Evolutionary conservation across 371 early-diverging fungal genomes (phyloP).

Genomic region (Lichtheimia ornata): DNA sequence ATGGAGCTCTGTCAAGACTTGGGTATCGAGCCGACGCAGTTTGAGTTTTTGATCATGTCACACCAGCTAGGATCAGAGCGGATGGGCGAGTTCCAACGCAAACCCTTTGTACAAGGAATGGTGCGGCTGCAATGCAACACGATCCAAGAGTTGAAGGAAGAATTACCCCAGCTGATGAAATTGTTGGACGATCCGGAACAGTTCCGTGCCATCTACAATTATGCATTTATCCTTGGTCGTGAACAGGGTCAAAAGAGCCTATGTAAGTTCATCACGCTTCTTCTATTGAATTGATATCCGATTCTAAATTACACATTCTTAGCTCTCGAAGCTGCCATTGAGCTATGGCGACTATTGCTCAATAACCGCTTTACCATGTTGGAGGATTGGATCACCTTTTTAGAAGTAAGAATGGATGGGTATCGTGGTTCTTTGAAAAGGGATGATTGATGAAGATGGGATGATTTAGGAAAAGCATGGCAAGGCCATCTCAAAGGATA

Average conservation of each 20-base stretch:
- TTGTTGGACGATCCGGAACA: conserved; percentile 47
- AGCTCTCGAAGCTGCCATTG: conserved; percentile 78
- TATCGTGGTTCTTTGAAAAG: neutral
- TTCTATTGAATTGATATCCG: neutral
- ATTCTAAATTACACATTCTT: neutral
- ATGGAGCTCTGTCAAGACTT: conserved; percentile 71
- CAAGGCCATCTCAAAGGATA: conserved; percentile 82
- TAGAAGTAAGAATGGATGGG: conserved; percentile 41
- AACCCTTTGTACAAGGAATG: conserved; percentile 72
- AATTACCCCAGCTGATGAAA: conserved; percentile 40
- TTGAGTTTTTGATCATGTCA: conserved; percentile 75
- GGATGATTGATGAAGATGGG: neutral
- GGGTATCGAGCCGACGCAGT: conserved; percentile 76
- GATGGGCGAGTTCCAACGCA: conserved; percentile 78
- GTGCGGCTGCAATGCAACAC: conserved; percentile 64
- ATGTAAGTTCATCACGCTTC: conserved; percentile 42
- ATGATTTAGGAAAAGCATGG: conserved; percentile 63
- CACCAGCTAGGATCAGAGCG: conserved; percentile 69
- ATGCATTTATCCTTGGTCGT: conserved; percentile 73
- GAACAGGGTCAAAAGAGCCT: conserved; percentile 77
- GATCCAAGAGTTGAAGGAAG: conserved; percentile 63
- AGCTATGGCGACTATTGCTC: conserved; percentile 76
- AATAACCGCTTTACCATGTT: conserved; percentile 57
- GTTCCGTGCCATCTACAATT: conserved; percentile 78
- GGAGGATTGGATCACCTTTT: conserved; percentile 74